Evolutionary conservation across 225 moss, liverwort and hornwort species (phyloP).

Genomic region (Pleurozium schreberi): DNA sequence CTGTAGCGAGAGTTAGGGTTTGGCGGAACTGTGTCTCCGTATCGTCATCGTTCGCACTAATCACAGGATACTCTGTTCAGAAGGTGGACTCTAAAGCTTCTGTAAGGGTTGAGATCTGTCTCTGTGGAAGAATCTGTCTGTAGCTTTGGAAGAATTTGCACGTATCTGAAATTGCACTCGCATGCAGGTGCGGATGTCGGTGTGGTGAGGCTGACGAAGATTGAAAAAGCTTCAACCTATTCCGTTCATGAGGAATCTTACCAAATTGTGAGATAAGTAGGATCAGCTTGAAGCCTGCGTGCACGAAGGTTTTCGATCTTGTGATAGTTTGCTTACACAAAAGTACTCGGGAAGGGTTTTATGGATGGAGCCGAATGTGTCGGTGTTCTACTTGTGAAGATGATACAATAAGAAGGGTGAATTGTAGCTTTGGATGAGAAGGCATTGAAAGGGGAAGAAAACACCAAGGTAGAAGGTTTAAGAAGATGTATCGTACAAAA

Average conservation of each 20-base stretch:
- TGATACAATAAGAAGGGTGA: background rate
- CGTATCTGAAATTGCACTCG: background rate
- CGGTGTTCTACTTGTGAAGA: background rate
- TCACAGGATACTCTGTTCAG: background rate
- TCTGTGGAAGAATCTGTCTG: background rate
- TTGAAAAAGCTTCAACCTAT: background rate
- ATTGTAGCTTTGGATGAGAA: conserved; percentile 2
- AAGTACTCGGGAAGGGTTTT: background rate
- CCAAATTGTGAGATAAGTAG: background rate
- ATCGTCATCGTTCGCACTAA: background rate
- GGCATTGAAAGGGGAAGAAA: background rate
- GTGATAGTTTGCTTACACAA: background rate
- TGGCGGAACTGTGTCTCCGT: background rate
- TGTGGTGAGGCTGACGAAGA: background rate
- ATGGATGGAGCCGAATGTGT: background rate
- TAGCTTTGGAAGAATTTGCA: background rate
- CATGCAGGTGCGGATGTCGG: background rate
- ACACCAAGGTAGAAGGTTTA: background rate
- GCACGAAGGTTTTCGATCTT: background rate
- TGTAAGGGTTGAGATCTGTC: background rate
- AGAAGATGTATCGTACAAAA: conserved; percentile 19
- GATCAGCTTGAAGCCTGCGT: background rate
- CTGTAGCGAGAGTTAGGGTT: conserved; percentile 4
- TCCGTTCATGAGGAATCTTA: background rate
- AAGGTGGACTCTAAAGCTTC: background rate